Evolutionary conservation across 2,329 filamentous ascomycete species (phyloP).

Genomic region (Teratosphaeria viscida): DNA sequence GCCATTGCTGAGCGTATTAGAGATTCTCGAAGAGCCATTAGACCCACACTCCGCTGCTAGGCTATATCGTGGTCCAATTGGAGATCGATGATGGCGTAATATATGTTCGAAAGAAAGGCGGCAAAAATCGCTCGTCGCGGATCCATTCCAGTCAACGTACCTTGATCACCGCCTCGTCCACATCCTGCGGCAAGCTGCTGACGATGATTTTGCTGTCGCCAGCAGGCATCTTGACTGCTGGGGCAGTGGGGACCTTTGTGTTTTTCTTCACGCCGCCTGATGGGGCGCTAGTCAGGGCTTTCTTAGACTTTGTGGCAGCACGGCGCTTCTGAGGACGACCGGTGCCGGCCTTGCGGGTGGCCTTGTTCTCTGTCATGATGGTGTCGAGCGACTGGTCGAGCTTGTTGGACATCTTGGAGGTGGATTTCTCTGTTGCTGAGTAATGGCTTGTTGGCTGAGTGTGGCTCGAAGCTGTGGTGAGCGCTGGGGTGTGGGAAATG

Average conservation of each 20-base stretch:
- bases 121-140: constrained; percentile 8
- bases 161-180: constrained; percentile 96
- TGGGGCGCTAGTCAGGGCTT: constrained; percentile 47
- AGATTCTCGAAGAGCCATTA: not conserved
- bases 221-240: constrained; percentile 48
- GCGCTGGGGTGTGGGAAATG: not conserved
- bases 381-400: constrained; percentile 96
- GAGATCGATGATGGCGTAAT: not conserved
- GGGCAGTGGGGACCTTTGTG: constrained; percentile 43
- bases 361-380: constrained; percentile 64
- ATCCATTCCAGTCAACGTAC: constrained; percentile 84
- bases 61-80: not conserved
- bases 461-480: not conserved
- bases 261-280: constrained; percentile 77
- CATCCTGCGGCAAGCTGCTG: constrained; percentile 96
- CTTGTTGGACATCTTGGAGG: constrained; percentile 71
- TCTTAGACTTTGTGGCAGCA: constrained; percentile 41
- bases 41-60: not conserved
- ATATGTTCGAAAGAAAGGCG: constrained; percentile 3
- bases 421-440: not conserved
- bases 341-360: constrained; percentile 34
- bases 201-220: constrained; percentile 95
- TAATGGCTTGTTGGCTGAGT: not conserved
- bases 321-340: constrained; percentile 33
- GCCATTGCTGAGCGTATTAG: not conserved